These are phyloP conservation scores for Hericium coralloides DNA, from an alignment of 768 basidiomycete genomes.

Conservation along the genomic window DNA sequence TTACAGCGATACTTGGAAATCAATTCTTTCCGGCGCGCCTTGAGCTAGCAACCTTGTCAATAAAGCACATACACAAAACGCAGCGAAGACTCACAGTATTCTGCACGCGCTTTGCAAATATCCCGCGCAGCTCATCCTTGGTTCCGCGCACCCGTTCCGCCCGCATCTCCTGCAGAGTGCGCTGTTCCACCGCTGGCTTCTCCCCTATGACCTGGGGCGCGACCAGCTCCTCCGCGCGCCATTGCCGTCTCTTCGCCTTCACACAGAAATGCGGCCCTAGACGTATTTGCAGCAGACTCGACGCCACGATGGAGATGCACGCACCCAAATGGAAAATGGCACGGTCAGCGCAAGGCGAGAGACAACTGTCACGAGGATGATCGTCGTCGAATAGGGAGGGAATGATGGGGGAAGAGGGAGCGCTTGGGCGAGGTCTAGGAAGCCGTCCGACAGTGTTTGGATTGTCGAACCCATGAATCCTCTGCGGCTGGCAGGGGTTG, in stretches of 20 bases:
- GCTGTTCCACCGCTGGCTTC: conserved; percentile 9
- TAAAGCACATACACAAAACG: background rate
- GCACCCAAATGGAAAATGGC: conserved; percentile 73
- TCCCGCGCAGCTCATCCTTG: conserved; percentile 11
- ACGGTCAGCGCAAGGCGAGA: conserved; percentile 52
- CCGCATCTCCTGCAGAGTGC: conserved; percentile 4
- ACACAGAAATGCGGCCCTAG: background rate
- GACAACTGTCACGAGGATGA: conserved; percentile 57
- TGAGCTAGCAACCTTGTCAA: conserved; percentile 31
- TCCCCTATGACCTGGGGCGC: conserved; percentile 12
- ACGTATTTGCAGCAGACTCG: background rate
- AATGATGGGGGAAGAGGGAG: conserved; percentile 62
- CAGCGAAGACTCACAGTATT: conserved; percentile 2
- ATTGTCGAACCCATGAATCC: background rate
- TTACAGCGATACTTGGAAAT: conserved; percentile 48
- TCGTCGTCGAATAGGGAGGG: conserved; percentile 67
- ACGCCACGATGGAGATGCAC: conserved; percentile 12
- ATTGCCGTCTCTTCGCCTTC: conserved; percentile 20
- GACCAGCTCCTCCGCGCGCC: conserved; percentile 18
- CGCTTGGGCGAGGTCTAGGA: conserved; percentile 68
- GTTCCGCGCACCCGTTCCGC: conserved; percentile 6
- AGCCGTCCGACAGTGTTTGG: conserved; percentile 34
- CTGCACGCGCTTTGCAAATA: conserved; percentile 6
- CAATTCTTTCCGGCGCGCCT: conserved; percentile 48
- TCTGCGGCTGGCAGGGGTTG: background rate